phyloP scores from a whole-genome alignment of 495 filamentous ascomycete species.

The Daldinia loculata region DNA sequence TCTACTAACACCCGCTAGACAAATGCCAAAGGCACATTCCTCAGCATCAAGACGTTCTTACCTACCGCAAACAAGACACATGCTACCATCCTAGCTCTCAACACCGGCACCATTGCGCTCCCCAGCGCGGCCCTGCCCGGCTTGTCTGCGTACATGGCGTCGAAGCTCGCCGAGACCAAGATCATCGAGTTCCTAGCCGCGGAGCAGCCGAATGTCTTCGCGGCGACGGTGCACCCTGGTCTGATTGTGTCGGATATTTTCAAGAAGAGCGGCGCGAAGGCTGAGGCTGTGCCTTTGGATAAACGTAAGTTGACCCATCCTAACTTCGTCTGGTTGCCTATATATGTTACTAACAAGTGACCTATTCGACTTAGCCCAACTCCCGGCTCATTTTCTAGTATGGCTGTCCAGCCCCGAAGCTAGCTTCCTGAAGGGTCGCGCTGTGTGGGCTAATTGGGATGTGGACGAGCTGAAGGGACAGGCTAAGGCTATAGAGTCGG shows the following conservation, averaged over 20 bases:
- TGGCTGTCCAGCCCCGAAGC: conserved; percentile 54
- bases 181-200: conserved; percentile 51
- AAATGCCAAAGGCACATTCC: conserved; percentile 54
- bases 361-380: conserved; percentile 12
- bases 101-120: conserved; percentile 35
- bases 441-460: conserved; percentile 59
- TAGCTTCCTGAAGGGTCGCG: conserved; percentile 51
- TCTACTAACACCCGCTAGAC: conserved; percentile 29
- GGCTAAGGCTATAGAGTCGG: conserved; percentile 2
- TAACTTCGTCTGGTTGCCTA: too few relatives aligned
- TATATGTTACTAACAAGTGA: background rate
- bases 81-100: conserved; percentile 49
- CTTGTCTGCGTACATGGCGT: conserved; percentile 49
- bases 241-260: conserved; percentile 51
- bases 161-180: conserved; percentile 54
- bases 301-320: conserved; percentile 45
- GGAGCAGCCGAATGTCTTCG: conserved; percentile 53
- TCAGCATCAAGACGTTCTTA: conserved; percentile 49
- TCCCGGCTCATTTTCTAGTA: conserved; percentile 52
- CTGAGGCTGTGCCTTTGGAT: conserved; percentile 46
- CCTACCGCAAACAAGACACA: conserved; percentile 46
- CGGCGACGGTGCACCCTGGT: conserved; percentile 53
- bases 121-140: conserved; percentile 34
- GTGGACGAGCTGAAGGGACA: conserved; percentile 52
- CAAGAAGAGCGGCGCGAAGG: conserved; percentile 33